These are phyloP conservation scores for Trematosphaeria pertusa DNA, from an alignment of 2,329 filamentous ascomycete species.

Conservation along the genomic window DNA sequence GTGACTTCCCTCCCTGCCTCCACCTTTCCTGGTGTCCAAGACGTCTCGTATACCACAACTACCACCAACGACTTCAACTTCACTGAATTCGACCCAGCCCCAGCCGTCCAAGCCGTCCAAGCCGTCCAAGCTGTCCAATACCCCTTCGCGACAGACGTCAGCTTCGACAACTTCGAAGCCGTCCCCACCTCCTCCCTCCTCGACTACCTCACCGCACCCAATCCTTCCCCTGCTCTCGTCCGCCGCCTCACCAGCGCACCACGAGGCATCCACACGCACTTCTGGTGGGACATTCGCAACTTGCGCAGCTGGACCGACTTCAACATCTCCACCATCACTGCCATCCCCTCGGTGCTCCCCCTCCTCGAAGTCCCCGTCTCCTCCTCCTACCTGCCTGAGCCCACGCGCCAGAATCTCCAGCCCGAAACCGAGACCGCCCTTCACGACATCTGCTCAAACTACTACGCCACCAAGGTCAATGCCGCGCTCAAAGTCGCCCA, in stretches of 20 bases:
- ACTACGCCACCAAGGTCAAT: slow-evolving; percentile 88
- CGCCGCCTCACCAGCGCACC: slow-evolving; percentile 76
- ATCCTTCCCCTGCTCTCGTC: slow-evolving; percentile 83
- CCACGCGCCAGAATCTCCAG: slow-evolving; percentile 64
- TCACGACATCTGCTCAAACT: slow-evolving; percentile 74
- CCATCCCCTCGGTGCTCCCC: slow-evolving; percentile 73
- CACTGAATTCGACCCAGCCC: slow-evolving; percentile 46
- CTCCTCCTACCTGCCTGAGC: slow-evolving; percentile 65
- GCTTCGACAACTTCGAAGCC: slow-evolving; percentile 47
- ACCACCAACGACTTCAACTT: slow-evolving; percentile 41
- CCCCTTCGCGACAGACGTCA: slow-evolving; percentile 49
- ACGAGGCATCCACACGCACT: slow-evolving; percentile 77
- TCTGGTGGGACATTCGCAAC: slow-evolving; percentile 96
- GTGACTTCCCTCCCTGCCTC: slow-evolving; percentile 48
- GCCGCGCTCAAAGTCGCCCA: slow-evolving; percentile 80
- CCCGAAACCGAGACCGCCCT: slow-evolving; percentile 82
- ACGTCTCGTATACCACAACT: slow-evolving; percentile 41
- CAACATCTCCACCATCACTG: slow-evolving; percentile 72
- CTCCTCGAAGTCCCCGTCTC: slow-evolving; percentile 71
- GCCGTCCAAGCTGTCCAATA: slow-evolving; percentile 53
- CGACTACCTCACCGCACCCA: slow-evolving; percentile 77
- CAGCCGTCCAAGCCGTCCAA: slow-evolving; percentile 47
- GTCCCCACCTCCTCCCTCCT: slow-evolving; percentile 71
- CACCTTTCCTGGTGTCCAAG: slow-evolving; percentile 38
- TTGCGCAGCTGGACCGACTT: slow-evolving; percentile 84